A percentile compares a stretch with the other conserved stretches of the same genome.
Conservation (phyloP, 2,329 filamentous ascomycete species). For the Colletotrichum tamarilloi region DNA sequence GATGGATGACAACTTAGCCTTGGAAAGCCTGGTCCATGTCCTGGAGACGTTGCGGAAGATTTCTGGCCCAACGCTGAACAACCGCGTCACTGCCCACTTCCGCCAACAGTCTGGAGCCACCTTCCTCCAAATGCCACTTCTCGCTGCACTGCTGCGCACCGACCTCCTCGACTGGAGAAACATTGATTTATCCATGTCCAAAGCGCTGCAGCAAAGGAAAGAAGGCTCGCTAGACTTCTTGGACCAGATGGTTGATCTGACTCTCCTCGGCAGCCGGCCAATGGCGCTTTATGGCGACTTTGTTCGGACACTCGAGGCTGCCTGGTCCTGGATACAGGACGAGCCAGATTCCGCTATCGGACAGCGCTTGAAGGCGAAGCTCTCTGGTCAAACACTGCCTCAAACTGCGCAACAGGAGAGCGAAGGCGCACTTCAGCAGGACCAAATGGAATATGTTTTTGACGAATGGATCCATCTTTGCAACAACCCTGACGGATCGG, state of each 20-base stretch:
- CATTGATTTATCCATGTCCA: constrained; percentile 78
- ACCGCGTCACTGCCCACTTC: constrained; percentile 66
- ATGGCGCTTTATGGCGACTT: constrained; percentile 88
- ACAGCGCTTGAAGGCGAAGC: constrained; percentile 77
- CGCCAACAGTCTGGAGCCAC: constrained; percentile 65
- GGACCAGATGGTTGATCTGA: constrained; percentile 80
- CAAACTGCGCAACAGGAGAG: constrained; percentile 42
- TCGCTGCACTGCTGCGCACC: constrained; percentile 67
- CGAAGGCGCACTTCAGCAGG: constrained; percentile 60
- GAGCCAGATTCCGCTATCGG: constrained; percentile 73
- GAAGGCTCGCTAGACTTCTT: constrained; percentile 81
- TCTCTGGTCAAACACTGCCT: constrained; percentile 62
- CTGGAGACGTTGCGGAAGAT: constrained; percentile 71
- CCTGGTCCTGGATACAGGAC: constrained; percentile 83
- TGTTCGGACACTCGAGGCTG: constrained; percentile 81
- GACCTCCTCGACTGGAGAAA: constrained; percentile 72
- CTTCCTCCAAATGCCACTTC: constrained; percentile 68
- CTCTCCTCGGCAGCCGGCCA: constrained; percentile 81
- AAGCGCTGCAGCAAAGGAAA: constrained; percentile 77
- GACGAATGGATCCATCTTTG: constrained; percentile 92
- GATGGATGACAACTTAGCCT: constrained; percentile 64
- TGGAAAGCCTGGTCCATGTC: constrained; percentile 72
- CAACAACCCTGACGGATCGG: constrained; percentile 80
- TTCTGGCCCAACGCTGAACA: constrained; percentile 63
- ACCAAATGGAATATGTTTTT: constrained; percentile 94